A percentile compares a stretch with the other conserved stretches of the same genome.
Evolutionary conservation across 495 filamentous ascomycete species (phyloP).

Genomic region (Chaetomidium leptoderma): DNA sequence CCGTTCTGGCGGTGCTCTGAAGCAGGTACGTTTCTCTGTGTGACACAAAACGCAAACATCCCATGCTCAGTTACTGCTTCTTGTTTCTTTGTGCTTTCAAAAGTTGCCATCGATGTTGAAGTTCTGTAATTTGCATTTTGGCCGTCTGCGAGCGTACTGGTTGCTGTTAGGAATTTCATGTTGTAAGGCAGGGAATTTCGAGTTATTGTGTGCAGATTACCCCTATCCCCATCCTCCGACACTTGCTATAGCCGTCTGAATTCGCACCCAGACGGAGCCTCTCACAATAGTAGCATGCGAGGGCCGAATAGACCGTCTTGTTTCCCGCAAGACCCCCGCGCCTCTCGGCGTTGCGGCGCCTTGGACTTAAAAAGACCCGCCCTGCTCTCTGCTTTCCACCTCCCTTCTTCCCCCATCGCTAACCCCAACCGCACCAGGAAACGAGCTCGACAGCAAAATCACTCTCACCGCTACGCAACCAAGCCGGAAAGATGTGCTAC

Average conservation of each 20-base stretch:
- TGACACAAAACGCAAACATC: constrained; percentile 10
- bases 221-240: background rate
- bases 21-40: constrained; percentile 11
- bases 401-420: background rate
- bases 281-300: background rate
- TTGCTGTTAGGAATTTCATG: background rate
- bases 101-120: background rate
- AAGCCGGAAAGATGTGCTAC: constrained; percentile 38
- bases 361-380: background rate
- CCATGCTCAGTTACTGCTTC: background rate
- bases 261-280: background rate
- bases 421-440: background rate
- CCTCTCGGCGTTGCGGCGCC: background rate
- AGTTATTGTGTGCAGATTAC: background rate
- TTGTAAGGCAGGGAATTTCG: background rate
- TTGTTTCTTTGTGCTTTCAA: background rate
- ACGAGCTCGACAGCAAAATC: background rate
- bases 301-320: background rate
- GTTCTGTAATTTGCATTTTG: background rate
- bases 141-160: no score
- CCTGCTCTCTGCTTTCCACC: background rate
- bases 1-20: background rate
- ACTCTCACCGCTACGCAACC: background rate
- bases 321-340: background rate
- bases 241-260: background rate